phyloP scores from a whole-genome alignment of 2,329 filamentous ascomycete species.

The Macrophomina tecta region DNA sequence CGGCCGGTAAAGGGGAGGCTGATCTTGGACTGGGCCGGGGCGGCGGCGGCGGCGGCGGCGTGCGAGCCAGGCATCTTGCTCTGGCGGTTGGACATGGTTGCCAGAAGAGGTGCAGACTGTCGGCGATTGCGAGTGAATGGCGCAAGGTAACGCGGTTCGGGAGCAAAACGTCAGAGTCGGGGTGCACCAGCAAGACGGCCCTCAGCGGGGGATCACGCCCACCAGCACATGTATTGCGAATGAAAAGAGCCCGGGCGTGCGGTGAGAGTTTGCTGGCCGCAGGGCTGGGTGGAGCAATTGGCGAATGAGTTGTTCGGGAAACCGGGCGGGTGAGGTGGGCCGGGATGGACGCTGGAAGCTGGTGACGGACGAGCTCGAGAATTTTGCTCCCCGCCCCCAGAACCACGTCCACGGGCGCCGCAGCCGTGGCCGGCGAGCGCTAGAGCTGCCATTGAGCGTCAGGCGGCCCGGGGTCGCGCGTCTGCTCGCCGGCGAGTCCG shows the following conservation, averaged over 20 bases:
- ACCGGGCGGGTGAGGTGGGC: conserved; percentile 14
- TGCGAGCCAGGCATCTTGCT: conserved; percentile 12
- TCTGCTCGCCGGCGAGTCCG: neutral
- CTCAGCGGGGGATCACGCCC: conserved; percentile 20
- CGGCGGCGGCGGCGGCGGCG: neutral
- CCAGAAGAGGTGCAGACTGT: conserved; percentile 13
- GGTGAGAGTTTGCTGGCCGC: conserved; percentile 1
- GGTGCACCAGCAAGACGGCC: conserved; percentile 16
- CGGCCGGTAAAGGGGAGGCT: conserved; percentile 28
- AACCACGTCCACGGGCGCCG: conserved; percentile 10
- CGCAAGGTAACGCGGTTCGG: conserved; percentile 13
- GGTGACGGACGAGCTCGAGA: conserved; percentile 17
- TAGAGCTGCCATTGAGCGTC: conserved; percentile 11
- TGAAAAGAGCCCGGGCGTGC: conserved; percentile 11
- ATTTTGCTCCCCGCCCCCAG: conserved; percentile 23
- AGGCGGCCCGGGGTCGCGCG: conserved; percentile 22
- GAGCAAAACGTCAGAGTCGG: conserved; percentile 8
- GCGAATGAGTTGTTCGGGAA: conserved; percentile 20
- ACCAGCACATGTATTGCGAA: conserved; percentile 7
- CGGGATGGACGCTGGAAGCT: conserved; percentile 11
- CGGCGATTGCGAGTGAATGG: conserved; percentile 24
- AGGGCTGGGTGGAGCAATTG: conserved; percentile 17
- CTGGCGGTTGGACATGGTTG: conserved; percentile 20
- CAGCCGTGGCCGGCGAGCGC: neutral
- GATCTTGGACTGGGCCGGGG: conserved; percentile 14